phyloP scores from a whole-genome alignment of 2,329 filamentous ascomycete genomes.

The Monosporascus sp. region DNA sequence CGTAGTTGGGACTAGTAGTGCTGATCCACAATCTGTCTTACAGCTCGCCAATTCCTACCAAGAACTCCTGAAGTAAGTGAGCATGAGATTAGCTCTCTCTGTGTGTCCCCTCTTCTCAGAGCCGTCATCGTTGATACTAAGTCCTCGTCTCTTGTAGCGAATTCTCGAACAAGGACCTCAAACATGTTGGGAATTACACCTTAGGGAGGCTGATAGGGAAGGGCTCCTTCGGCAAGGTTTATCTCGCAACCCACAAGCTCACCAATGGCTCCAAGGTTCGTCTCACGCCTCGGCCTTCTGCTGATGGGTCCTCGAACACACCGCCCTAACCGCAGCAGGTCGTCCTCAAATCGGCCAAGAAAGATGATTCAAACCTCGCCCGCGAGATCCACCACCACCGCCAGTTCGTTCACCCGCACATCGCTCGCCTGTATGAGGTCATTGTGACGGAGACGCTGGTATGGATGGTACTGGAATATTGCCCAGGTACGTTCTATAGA shows the following conservation, averaged over 20 bases:
- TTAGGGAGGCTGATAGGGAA: constrained; percentile 91
- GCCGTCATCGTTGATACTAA: constrained; percentile 7
- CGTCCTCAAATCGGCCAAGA: constrained; percentile 96
- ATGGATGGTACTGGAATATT: constrained; percentile 96
- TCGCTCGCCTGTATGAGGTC: constrained; percentile 93
- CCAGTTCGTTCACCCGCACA: constrained; percentile 96
- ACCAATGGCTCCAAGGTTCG: constrained; percentile 94
- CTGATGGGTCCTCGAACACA: not conserved
- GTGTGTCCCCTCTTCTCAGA: not conserved
- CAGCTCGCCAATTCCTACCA: constrained; percentile 97
- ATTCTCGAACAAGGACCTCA: constrained; percentile 86
- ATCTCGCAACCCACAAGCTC: constrained; percentile 91
- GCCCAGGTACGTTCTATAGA: constrained; percentile 58
- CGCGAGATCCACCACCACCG: constrained; percentile 98
- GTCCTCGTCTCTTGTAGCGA: constrained; percentile 53
- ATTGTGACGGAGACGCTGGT: constrained; percentile 94
- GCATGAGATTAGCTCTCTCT: not conserved
- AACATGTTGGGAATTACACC: constrained; percentile 90
- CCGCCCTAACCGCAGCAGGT: constrained; percentile 52
- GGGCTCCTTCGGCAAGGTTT: constrained; percentile 97
- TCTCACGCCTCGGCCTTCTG: constrained; percentile 5
- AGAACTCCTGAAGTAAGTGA: constrained; percentile 81
- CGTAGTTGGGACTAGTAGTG: not conserved
- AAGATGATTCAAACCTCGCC: constrained; percentile 90
- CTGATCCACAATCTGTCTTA: constrained; percentile 5